Evolutionary conservation across 345 rosid genomes (phyloP), one percentile per base, ranked within the genome.

Genomic region (Leavenworthia alabamica): DNA sequence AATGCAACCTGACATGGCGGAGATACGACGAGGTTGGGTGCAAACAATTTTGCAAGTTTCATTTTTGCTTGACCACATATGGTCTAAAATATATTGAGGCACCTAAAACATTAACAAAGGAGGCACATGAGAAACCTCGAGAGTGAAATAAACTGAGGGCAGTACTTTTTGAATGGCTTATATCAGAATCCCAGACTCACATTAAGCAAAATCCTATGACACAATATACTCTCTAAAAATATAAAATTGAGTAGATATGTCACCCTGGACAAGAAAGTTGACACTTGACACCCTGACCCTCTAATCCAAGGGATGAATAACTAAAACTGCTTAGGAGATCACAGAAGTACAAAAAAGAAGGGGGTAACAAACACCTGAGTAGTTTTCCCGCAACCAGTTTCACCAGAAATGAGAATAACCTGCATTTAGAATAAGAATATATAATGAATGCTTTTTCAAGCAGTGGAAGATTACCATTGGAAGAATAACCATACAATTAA

Each of bases 21-120:
- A 92, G 72, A 92, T 86, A 70, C 98, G 95, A 54, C 98, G 95
- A 65, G 98, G 98, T 76, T 92, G 98, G 59, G 98, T 85, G 75
- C 98, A 92, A 9, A 92, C 68, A 69, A 92, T 86, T 79, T 92
- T 92, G 70, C 98, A 92, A 5, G 79, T 72, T 71, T 85, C 81
- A 10, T 86, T 79, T 72, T 76, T 82, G 62, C 75, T 81, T 8
- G 66, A 23, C 98, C 96, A 86, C 83, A 81, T 79, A 62, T 81
- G 56, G 49, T 92, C 95, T 79, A 92, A 75, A 61, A 92, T 73
- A 82, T 64, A 92, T 77, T 89, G 98, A 26, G 96, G 98, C 22
- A 89, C 95, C 95, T 92, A 73, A 35, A 77, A 67, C 39, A 75
- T 37, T 44, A 42, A 56, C 9, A 58, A 57, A 1, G 43, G 8